Evolutionary conservation across 306 rosid genomes (phyloP).

Genomic region (Castanea crenata): DNA sequence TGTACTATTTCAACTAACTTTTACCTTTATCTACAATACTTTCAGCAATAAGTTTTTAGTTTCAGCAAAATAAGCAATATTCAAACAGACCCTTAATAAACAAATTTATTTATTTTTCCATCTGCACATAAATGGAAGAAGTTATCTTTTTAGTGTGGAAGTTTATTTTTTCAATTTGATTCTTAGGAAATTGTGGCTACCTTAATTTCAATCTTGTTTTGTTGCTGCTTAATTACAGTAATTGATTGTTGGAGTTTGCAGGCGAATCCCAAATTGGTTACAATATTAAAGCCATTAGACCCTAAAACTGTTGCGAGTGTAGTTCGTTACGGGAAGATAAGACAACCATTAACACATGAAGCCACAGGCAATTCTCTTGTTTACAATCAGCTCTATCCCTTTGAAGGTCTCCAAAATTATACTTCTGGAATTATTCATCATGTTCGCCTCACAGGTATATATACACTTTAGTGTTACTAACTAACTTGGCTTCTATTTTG

Average conservation of each 20-base stretch:
- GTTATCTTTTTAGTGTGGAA: not conserved
- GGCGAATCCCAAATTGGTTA: slow-evolving; percentile 82
- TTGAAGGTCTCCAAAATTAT: slow-evolving; percentile 75
- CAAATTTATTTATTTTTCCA: too few species aligned
- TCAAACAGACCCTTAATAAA: too few species aligned
- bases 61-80: too few species aligned
- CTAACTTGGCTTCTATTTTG: not conserved
- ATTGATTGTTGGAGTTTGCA: slow-evolving; percentile 20
- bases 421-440: slow-evolving; percentile 92
- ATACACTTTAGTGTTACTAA: not conserved
- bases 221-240: not conserved
- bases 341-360: slow-evolving; percentile 38
- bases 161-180: not conserved
- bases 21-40: too few species aligned
- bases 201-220: not conserved
- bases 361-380: slow-evolving; percentile 69
- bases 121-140: not conserved
- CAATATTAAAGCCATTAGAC: slow-evolving; percentile 60
- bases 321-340: slow-evolving; percentile 52
- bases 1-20: too few species aligned
- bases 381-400: slow-evolving; percentile 78
- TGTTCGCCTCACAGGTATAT: slow-evolving; percentile 67
- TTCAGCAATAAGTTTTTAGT: too few species aligned
- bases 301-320: slow-evolving; percentile 57
- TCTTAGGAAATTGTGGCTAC: not conserved